Evolutionary conservation across 1,284 basidiomycete genomes (phyloP), one percentile per base, ranked within the genome.

Genomic region (Rhizoctonia solani): DNA sequence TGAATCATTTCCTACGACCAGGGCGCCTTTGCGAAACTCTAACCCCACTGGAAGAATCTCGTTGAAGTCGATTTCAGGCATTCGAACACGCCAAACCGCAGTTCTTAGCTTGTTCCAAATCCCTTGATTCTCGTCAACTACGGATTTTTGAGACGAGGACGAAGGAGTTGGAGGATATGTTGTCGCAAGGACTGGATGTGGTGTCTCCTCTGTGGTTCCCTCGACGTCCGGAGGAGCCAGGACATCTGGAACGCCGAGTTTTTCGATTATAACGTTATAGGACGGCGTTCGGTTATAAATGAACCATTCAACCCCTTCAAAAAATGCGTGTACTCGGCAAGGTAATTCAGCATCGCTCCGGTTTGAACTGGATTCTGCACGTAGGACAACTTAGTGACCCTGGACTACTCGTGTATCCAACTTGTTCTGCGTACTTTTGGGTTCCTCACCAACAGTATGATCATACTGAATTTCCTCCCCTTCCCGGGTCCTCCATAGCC

Each of bases 291-390:
- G 82, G 76, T 97, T 98, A 78, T 92, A 96, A 53, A 96, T 76
- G 76, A 92, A 92, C 87, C 90, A 92, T 77, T 98, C 93, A 39
- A 94, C 81, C 21, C 95, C 95, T 72, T 95, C 86, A 3, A 91
- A 74, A 5, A 86, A 86, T 27, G 93, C 75, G 58, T 89, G 86
- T 42, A 96, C 85, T 47, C 94, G 87, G 73, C 92, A 94, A 37
- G 86, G 84, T 41, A 85, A 79, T 27, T 83, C 76, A 21, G n/a
- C 19, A 6, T 50, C 59, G 23, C 16, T 73, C 75, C 76, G 46
- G 11, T 32, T 55, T 23, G 23, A 49, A 49, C 37, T 63, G n/a
- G 59, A 63, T n/a, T 63, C 59, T 63, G 25, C 9, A 2, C 4
- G 6, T 39, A 50, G 16, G 8, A 25, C 9, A n/a, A 1, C 16